Percentiles rank a stretch among this genome's conserved stretches.
phyloP scores from a whole-genome alignment of 352 stramenopile species.

The Pythium aristosporum region DNA sequence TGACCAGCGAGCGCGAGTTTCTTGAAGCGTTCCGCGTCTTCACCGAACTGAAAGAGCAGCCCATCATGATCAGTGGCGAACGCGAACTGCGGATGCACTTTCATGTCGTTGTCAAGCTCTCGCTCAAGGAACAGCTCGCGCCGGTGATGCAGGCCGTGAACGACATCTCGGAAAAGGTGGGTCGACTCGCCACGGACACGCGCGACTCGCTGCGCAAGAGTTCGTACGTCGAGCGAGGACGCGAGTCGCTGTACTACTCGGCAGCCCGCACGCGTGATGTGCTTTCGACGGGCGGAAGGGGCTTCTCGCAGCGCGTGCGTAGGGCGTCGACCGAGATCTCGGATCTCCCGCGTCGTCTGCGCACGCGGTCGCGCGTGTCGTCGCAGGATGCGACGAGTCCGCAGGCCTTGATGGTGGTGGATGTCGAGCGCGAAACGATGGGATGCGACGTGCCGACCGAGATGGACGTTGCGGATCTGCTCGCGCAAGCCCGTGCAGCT shows the following conservation, averaged over 20 bases:
- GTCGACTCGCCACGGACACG: slow-evolving; percentile 35
- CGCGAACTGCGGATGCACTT: slow-evolving; percentile 46
- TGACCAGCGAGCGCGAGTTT: slow-evolving; percentile 52
- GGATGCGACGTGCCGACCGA: neutral
- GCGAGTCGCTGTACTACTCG: slow-evolving; percentile 51
- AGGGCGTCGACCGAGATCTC: slow-evolving; percentile 40
- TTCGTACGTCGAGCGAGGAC: slow-evolving; percentile 42
- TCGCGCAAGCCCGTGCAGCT: slow-evolving; percentile 20
- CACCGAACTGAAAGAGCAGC: slow-evolving; percentile 31
- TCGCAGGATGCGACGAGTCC: slow-evolving; percentile 21
- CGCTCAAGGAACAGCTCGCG: slow-evolving; percentile 48
- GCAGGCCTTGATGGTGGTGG: slow-evolving; percentile 14
- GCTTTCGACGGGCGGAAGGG: slow-evolving; percentile 42
- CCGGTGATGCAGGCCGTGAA: slow-evolving; percentile 48
- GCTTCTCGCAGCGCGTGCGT: slow-evolving; percentile 46
- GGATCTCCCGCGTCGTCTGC: slow-evolving; percentile 47
- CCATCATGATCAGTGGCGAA: neutral
- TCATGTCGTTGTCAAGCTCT: slow-evolving; percentile 45
- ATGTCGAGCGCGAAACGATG: neutral
- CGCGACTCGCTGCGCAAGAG: slow-evolving; percentile 30
- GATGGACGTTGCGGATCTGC: slow-evolving; percentile 19
- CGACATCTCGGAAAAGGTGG: slow-evolving; percentile 44
- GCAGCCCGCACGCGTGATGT: slow-evolving; percentile 48
- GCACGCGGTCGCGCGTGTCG: slow-evolving; percentile 27
- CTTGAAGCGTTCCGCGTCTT: slow-evolving; percentile 56